Conservation (phyloP, 2,329 filamentous ascomycete species). For the Colletotrichum musae region DNA sequence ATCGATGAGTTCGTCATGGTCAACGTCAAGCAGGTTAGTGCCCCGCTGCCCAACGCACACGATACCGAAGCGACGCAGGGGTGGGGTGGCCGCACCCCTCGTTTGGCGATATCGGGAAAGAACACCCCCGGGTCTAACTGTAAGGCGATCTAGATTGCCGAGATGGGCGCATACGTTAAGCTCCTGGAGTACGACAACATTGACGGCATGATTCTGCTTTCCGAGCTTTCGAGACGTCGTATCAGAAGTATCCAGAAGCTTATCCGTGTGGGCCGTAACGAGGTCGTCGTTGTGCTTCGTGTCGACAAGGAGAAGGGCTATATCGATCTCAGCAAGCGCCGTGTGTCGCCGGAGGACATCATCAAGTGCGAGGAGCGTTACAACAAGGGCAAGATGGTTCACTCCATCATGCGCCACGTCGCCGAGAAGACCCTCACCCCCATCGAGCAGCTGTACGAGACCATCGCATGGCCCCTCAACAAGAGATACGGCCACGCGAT, state of each 20-base stretch:
- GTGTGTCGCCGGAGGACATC: slow-evolving; percentile 97
- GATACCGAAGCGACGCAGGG: slow-evolving; percentile 18
- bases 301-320: slow-evolving; percentile 99
- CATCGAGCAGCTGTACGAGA: slow-evolving; percentile 95
- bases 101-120: background rate
- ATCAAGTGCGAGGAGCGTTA: slow-evolving; percentile 99
- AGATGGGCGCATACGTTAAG: slow-evolving; percentile 99
- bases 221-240: slow-evolving; percentile 96
- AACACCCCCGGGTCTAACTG: slow-evolving; percentile 42
- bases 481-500: slow-evolving; percentile 97
- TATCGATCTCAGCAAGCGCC: slow-evolving; percentile 98
- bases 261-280: slow-evolving; percentile 96
- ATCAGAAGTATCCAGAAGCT: slow-evolving; percentile 99
- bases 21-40: slow-evolving; percentile 93
- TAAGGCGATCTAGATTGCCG: slow-evolving; percentile 79
- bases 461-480: slow-evolving; percentile 96
- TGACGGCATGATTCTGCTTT: slow-evolving; percentile 99
- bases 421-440: slow-evolving; percentile 95
- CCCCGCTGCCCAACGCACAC: slow-evolving; percentile 40
- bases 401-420: slow-evolving; percentile 98
- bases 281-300: slow-evolving; percentile 97
- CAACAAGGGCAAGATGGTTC: slow-evolving; percentile 99
- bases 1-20: slow-evolving; percentile 99
- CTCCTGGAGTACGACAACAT: slow-evolving; percentile 99
- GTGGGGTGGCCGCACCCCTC: slow-evolving; percentile 10